Percentiles rank a stretch among this genome's conserved stretches.
Evolutionary conservation across 768 basidiomycete genomes (phyloP).

Genomic region (Dioszegia crocea): DNA sequence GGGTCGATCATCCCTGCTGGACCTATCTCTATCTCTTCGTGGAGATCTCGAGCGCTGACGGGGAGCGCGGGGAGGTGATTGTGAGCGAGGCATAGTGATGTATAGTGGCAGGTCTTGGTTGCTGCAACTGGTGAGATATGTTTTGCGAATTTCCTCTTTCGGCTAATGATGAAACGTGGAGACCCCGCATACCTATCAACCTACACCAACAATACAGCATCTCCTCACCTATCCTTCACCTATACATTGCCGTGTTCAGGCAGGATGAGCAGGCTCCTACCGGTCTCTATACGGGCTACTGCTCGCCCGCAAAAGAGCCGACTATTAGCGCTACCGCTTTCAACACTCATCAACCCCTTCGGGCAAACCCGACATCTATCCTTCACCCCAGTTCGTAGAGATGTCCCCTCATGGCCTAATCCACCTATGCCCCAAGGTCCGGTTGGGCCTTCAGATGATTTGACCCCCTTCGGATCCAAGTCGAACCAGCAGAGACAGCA

Average conservation of each 20-base stretch:
- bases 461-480: not conserved
- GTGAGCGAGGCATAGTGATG: not conserved
- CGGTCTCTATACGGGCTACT: not conserved
- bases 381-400: not conserved
- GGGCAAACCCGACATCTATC: not conserved
- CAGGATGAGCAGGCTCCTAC: not conserved
- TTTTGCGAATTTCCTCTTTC: no score
- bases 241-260: not conserved
- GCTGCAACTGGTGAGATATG: no score
- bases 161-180: no score
- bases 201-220: not conserved
- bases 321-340: no score
- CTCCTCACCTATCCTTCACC: not conserved
- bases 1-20: constrained; percentile 3
- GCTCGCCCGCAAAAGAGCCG: no score
- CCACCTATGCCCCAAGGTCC: constrained; percentile 43
- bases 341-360: no score
- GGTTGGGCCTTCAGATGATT: constrained; percentile 31
- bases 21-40: constrained; percentile 1
- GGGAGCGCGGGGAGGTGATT: constrained; percentile 23
- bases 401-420: constrained; percentile 44
- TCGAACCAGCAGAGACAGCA: constrained; percentile 9
- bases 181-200: no score
- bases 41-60: constrained; percentile 17
- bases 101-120: not conserved